Evolutionary conservation across 371 early-diverging fungal species (phyloP).

Genomic region (Nematocida sp.): DNA sequence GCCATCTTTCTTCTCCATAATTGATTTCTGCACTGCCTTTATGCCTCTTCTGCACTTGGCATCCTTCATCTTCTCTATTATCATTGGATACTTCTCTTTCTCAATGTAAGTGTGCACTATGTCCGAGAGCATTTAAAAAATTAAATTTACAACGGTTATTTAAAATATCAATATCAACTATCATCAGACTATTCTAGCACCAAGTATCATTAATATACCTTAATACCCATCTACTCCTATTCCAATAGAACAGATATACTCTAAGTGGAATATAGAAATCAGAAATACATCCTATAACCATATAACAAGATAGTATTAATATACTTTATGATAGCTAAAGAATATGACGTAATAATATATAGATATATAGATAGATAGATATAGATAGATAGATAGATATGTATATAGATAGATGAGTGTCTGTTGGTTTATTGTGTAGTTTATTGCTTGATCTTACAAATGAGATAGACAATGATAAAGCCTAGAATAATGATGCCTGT

Average conservation of each 20-base stretch:
- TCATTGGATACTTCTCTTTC: neutral
- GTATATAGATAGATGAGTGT: neutral
- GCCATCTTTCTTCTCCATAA: neutral
- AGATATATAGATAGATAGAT: neutral
- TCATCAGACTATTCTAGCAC: no score
- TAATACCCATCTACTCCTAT: no score
- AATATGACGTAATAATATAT: no score
- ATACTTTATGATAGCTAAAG: no score
- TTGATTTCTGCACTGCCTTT: conserved; percentile 41
- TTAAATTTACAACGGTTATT: neutral
- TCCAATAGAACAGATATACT: no score
- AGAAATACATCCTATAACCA: no score
- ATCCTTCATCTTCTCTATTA: neutral
- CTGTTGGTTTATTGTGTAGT: neutral
- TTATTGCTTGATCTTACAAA: neutral
- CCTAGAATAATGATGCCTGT: neutral
- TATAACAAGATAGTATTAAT: no score
- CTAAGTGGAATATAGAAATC: no score
- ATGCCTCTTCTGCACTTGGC: conserved; percentile 38
- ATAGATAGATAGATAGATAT: neutral
- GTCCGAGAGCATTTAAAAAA: conserved; percentile 1
- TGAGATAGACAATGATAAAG: neutral
- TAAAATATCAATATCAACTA: neutral
- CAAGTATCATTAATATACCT: no score
- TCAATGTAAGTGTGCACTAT: neutral